Evolutionary conservation across 495 filamentous ascomycete genomes (phyloP).

Genomic region (Aspergillus nanangensis): DNA sequence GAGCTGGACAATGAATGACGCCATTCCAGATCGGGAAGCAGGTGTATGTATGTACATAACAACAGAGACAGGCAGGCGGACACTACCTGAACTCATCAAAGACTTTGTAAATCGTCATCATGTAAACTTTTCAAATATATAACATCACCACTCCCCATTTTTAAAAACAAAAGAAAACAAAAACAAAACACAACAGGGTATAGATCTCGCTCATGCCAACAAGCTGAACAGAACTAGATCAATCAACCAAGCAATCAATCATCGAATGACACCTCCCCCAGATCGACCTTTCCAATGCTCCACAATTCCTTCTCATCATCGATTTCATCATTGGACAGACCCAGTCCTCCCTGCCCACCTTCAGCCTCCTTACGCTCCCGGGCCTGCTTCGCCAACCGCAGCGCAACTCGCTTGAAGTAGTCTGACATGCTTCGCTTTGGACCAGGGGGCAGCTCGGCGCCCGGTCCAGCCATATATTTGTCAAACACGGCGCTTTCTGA

Average conservation of each 20-base stretch:
- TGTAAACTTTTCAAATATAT: not conserved
- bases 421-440: constrained; percentile 90
- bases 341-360: constrained; percentile 80
- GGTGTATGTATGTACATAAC: too few relatives aligned
- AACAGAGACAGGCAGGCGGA: too few relatives aligned
- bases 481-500: constrained; percentile 84
- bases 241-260: constrained; percentile 30
- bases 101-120: too few relatives aligned
- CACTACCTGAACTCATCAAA: too few relatives aligned
- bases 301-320: constrained; percentile 95
- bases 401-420: constrained; percentile 90
- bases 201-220: constrained; percentile 14
- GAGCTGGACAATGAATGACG: too few relatives aligned
- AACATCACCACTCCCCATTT: not conserved
- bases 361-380: constrained; percentile 86
- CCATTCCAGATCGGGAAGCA: too few relatives aligned
- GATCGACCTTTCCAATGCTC: constrained; percentile 89
- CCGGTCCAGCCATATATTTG: constrained; percentile 70
- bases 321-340: constrained; percentile 77
- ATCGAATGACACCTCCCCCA: constrained; percentile 62
- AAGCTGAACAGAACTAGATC: constrained; percentile 15
- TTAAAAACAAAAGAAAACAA: not conserved
- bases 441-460: constrained; percentile 56
- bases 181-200: constrained; percentile 1
- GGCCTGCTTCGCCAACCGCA: constrained; percentile 76